phyloP scores from a whole-genome alignment of 2,329 filamentous ascomycete species.

The Venturia pyrina region DNA sequence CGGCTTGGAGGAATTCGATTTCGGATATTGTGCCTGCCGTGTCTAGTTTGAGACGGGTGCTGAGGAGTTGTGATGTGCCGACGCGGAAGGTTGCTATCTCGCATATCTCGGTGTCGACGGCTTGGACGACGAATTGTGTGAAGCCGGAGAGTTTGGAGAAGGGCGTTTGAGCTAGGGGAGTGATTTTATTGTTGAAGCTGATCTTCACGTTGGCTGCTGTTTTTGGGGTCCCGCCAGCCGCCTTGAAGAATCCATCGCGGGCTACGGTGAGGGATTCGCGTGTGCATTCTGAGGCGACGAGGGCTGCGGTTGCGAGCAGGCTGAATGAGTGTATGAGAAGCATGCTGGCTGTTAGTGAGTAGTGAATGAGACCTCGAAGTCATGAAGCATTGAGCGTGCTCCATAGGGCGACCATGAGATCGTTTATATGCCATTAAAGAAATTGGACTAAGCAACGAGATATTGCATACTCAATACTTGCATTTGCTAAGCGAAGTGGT shows the following conservation, averaged over 20 bases:
- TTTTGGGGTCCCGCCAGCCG: not conserved
- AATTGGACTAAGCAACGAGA: too few relatives aligned
- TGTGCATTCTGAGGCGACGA: not conserved
- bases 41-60: constrained; percentile 5
- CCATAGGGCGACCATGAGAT: too few relatives aligned
- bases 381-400: too few relatives aligned
- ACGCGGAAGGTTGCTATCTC: constrained; percentile 11
- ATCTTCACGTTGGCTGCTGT: constrained; percentile 2
- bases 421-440: too few relatives aligned
- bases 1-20: constrained; percentile 12
- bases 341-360: not conserved
- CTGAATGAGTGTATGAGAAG: not conserved
- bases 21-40: constrained; percentile 5
- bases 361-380: not conserved
- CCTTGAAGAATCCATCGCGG: constrained; percentile 6
- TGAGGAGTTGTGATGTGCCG: constrained; percentile 1
- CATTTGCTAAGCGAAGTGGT: too few relatives aligned
- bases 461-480: too few relatives aligned
- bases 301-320: not conserved
- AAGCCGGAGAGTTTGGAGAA: constrained; percentile 6
- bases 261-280: not conserved
- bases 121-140: constrained; percentile 7
- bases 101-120: constrained; percentile 10
- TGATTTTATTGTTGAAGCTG: constrained; percentile 5
- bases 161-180: constrained; percentile 4